phyloP scores from a whole-genome alignment of 2,329 filamentous ascomycete species.

The Colletotrichum brevisporum region DNA sequence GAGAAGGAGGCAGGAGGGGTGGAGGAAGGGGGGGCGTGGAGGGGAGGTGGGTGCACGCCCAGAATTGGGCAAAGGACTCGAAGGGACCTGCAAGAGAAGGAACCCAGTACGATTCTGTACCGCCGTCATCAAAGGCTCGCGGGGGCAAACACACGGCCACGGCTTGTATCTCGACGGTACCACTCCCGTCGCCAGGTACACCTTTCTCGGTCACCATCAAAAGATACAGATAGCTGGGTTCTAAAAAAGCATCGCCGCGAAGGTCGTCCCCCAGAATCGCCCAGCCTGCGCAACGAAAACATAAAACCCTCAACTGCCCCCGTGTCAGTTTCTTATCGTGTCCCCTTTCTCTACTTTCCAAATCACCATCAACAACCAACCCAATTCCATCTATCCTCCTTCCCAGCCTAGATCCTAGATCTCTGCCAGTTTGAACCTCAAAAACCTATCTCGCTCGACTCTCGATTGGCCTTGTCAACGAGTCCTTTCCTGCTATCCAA shows the following conservation, averaged over 20 bases:
- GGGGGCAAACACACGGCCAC: constrained; percentile 13
- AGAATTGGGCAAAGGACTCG: too few species aligned
- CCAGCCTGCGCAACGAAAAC: constrained; percentile 29
- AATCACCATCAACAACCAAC: background rate
- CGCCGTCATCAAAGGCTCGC: constrained; percentile 13
- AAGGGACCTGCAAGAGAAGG: constrained; percentile 22
- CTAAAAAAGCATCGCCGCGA: constrained; percentile 32
- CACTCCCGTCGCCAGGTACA: constrained; percentile 19
- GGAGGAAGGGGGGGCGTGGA: background rate
- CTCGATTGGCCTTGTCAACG: constrained; percentile 16
- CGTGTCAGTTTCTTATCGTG: constrained; percentile 24
- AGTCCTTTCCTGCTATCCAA: constrained; percentile 4
- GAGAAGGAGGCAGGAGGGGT: constrained; percentile 6
- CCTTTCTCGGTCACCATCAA: constrained; percentile 2
- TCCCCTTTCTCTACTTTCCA: constrained; percentile 11
- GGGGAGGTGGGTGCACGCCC: background rate
- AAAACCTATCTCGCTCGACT: background rate
- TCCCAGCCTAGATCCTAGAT: constrained; percentile 9
- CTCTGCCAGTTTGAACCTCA: constrained; percentile 9
- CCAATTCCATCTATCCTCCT: background rate
- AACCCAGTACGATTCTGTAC: constrained; percentile 34
- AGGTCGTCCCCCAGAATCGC: constrained; percentile 1
- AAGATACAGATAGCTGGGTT: constrained; percentile 14
- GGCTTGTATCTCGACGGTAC: constrained; percentile 37
- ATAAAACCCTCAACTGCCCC: constrained; percentile 45